phyloP scores from a whole-genome alignment of 2,329 filamentous ascomycete species.

The Huntiella decipiens region DNA sequence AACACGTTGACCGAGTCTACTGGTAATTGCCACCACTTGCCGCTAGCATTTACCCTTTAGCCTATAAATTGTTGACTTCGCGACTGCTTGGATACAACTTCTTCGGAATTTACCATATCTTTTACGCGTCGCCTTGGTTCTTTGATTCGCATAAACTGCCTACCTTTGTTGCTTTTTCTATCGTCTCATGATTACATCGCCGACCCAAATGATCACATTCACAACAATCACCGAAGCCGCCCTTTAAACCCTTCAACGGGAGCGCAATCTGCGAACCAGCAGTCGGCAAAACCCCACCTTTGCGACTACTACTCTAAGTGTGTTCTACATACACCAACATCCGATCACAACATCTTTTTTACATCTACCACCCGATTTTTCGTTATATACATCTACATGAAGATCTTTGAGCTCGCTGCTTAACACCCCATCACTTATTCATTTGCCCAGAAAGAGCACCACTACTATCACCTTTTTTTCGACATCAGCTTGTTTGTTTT shows the following conservation, averaged over 20 bases:
- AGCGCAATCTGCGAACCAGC: conserved; percentile 39
- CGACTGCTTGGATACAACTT: too few species aligned
- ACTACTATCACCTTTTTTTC: background rate
- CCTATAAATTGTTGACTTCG: conserved; percentile 16
- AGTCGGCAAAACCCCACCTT: conserved; percentile 20
- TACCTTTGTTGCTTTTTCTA: too few species aligned
- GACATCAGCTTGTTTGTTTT: background rate
- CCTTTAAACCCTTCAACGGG: conserved; percentile 49
- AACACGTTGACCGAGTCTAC: too few species aligned
- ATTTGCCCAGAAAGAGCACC: too few species aligned
- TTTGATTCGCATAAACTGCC: too few species aligned
- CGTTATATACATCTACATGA: too few species aligned
- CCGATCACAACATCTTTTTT: background rate
- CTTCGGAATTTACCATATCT: too few species aligned
- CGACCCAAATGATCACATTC: conserved; percentile 31
- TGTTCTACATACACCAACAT: background rate
- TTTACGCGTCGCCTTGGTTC: too few species aligned
- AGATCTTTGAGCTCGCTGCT: too few species aligned
- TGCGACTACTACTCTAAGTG: background rate
- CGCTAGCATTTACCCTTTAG: too few species aligned
- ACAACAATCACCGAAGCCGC: conserved; percentile 38
- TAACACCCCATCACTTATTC: too few species aligned
- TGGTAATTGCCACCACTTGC: too few species aligned
- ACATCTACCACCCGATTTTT: background rate
- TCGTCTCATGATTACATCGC: conserved; percentile 4